Base-by-base conservation (phyloP, 2,329 filamentous ascomycete genomes). In the Fusarium sp. region DNA sequence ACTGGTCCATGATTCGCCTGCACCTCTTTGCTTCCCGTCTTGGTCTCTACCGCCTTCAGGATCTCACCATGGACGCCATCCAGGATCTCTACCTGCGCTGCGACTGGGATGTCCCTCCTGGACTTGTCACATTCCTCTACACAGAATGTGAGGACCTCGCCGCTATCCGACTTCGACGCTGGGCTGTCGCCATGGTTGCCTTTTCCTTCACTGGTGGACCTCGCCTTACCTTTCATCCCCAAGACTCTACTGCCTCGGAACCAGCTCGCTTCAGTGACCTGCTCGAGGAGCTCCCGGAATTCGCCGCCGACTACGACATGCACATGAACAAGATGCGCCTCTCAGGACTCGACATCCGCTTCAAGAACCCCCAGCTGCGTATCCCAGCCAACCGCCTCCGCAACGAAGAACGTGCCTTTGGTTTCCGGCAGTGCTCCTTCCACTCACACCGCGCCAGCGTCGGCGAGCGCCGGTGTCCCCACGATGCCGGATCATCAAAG, bases 331-430 rank as follows among this genome's bases (percentile, higher is more conserved):
- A 89, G 80, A 89, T 90, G 84, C 80, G 81, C 47, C 81, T 82
- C 68, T 87, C 86, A 68, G 82, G 85, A 27, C 85, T 89, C 62
- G 85, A 90, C 72, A 81, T 87, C 40, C 84, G 86, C 74, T 84
- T 89, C 81, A 91, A 91, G 84, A 90, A 90, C 81, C 89, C 89
- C 15, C 89, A 90, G 81, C 86, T 90, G 25, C 85, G 89, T 70
- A 86, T 91, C 62, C 87, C 87, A 15, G 87, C 86, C 72, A 90
- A 90, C 82, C 83, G 84, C 65, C 82, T 90, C 25, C 84, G 86
- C 70, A 89, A 86, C 80, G 88, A 89, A 54, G 87, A 90, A 81
- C 87, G 89, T 38, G 84, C 87, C 61, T 90, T 90, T 76, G 89
- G 89, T n/a, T 91, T 90, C 79, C 84, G 89, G 27, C 87, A 89